phyloP scores from a whole-genome alignment of 1,284 basidiomycete genomes.

The Ceratobasidium sp. region DNA sequence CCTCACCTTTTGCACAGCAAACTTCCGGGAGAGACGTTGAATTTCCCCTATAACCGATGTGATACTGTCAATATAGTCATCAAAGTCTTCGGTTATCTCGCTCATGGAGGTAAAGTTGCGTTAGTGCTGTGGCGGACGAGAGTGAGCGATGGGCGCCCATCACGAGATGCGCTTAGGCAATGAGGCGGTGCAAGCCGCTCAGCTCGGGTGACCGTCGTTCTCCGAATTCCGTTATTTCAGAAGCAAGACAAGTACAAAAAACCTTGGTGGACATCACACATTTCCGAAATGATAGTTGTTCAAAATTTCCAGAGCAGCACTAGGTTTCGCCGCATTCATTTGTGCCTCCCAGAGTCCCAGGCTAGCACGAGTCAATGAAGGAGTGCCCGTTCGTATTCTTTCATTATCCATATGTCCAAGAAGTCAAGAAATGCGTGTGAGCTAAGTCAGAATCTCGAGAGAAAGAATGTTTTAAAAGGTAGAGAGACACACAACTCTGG shows the following conservation, averaged over 20 bases:
- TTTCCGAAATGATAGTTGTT: no score
- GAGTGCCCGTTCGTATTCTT: no score
- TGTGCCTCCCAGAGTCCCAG: no score
- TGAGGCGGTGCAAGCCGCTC: constrained; percentile 2
- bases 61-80: constrained; percentile 11
- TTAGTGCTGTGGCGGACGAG: constrained; percentile 1
- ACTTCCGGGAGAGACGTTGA: constrained; percentile 7
- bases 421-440: no score
- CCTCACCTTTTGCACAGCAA: constrained; percentile 21
- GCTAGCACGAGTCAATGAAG: no score
- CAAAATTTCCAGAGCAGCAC: no score
- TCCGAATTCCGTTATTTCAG: neutral
- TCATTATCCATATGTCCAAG: no score
- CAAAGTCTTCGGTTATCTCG: constrained; percentile 11
- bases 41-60: constrained; percentile 7
- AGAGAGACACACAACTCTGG: no score
- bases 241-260: neutral
- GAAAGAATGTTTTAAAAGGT: no score
- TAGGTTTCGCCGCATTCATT: no score
- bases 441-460: no score
- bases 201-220: neutral
- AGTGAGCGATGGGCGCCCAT: constrained; percentile 9
- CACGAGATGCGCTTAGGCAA: neutral
- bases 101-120: neutral
- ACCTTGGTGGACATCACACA: neutral